A percentile compares a stretch with the other conserved stretches of the same genome.
Evolutionary conservation across 2,329 filamentous ascomycete genomes (phyloP).

Genomic region (Hawksworthiomyces lignivorus): DNA sequence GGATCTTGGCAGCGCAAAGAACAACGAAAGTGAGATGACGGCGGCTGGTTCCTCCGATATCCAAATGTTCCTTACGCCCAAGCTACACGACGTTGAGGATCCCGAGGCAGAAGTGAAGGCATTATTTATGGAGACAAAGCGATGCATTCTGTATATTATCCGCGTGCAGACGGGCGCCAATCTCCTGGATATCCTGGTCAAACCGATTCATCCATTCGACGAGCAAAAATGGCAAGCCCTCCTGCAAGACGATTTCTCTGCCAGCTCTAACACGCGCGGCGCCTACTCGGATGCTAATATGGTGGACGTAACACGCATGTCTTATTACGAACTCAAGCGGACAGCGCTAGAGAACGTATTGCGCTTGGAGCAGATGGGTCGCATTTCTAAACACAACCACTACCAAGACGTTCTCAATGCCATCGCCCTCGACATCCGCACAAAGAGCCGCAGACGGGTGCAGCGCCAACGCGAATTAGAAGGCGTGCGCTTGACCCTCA

Average conservation of each 20-base stretch:
- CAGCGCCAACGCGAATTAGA: conserved; percentile 90
- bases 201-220: conserved; percentile 78
- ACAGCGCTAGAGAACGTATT: conserved; percentile 92
- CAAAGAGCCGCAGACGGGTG: conserved; percentile 87
- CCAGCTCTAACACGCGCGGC: conserved; percentile 60
- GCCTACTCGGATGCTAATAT: conserved; percentile 89
- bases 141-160: conserved; percentile 95
- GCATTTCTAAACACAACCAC: conserved; percentile 81
- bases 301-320: conserved; percentile 82
- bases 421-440: conserved; percentile 92
- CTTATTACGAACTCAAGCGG: conserved; percentile 85
- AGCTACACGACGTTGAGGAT: conserved; percentile 83
- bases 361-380: conserved; percentile 74
- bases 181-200: conserved; percentile 91
- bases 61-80: conserved; percentile 81
- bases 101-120: conserved; percentile 88
- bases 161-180: conserved; percentile 87
- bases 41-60: conserved; percentile 83
- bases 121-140: conserved; percentile 96
- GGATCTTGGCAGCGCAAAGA: conserved; percentile 92
- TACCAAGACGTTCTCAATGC: conserved; percentile 98
- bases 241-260: conserved; percentile 71
- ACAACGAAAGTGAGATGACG: conserved; percentile 88
- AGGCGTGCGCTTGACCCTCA: conserved; percentile 65
- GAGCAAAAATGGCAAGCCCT: conserved; percentile 80